These are phyloP conservation scores for Olyra latifolia DNA, from an alignment of 176 grass and related monocot species.

Conservation along the genomic window DNA sequence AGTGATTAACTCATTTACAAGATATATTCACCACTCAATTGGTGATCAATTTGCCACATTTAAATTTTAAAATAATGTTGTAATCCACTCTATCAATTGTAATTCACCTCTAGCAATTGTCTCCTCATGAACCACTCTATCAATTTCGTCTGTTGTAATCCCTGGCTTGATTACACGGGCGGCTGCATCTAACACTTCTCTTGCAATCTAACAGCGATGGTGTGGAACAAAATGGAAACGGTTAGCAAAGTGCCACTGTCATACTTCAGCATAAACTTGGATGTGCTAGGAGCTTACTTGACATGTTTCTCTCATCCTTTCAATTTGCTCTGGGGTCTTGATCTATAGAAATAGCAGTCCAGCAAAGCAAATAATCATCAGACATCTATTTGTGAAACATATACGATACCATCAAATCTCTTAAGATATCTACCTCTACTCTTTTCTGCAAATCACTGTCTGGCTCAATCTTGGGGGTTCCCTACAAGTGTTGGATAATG, in stretches of 20 bases:
- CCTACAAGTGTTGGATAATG: conserved; percentile 45
- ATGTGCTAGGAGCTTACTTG: conserved; percentile 54
- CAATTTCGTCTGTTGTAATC: conserved; percentile 99
- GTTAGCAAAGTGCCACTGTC: not conserved
- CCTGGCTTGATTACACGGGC: conserved; percentile 83
- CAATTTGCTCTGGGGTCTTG: conserved; percentile 91
- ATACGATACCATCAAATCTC: conserved; percentile 6
- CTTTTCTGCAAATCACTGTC: conserved; percentile 91
- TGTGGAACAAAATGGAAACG: conserved; percentile 6
- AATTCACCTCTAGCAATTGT: conserved; percentile 94
- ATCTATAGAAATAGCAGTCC: conserved; percentile 53
- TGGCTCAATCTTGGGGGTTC: conserved; percentile 89
- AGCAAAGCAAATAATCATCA: conserved; percentile 28
- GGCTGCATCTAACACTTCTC: conserved; percentile 92
- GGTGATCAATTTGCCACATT: conserved; percentile 14
- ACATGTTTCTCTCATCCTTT: conserved; percentile 97
- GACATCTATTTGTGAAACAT: conserved; percentile 6
- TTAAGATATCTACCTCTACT: conserved; percentile 72
- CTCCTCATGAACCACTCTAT: conserved; percentile 91
- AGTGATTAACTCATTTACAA: conserved; percentile 19
- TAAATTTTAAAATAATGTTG: conserved; percentile 18
- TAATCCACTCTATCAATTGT: too few species aligned
- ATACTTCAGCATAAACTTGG: conserved; percentile 1
- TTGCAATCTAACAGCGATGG: conserved; percentile 66
- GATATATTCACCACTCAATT: conserved; percentile 6